Percentiles rank a stretch among this genome's conserved stretches.
Conservation (phyloP, 768 basidiomycete genomes). For the Mycena galericulata region DNA sequence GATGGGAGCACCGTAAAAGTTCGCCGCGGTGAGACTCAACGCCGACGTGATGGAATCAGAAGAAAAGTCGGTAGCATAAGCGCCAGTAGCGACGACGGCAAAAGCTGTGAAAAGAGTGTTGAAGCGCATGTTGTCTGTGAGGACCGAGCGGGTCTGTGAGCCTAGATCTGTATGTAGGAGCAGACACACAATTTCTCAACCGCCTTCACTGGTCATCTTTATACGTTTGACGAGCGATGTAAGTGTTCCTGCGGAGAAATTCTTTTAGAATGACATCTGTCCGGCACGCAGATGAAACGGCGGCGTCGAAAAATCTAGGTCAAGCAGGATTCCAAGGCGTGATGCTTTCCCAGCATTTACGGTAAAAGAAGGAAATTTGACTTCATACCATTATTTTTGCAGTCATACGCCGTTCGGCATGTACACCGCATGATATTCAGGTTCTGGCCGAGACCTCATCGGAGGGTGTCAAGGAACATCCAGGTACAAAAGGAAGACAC, state of each 20-base stretch:
- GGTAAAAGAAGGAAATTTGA: neutral
- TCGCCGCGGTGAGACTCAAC: conserved; percentile 25
- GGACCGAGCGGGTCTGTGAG: conserved; percentile 11
- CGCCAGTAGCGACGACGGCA: conserved; percentile 20
- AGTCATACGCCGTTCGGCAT: conserved; percentile 13
- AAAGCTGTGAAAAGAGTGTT: conserved; percentile 23
- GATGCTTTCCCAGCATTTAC: neutral
- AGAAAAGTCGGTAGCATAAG: conserved; percentile 11
- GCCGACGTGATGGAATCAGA: conserved; percentile 8
- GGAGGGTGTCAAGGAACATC: conserved; percentile 24
- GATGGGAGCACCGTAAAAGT: conserved; percentile 49
- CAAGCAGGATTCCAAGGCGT: neutral
- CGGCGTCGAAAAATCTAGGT: neutral
- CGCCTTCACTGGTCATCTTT: neutral
- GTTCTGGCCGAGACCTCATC: neutral
- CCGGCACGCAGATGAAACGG: conserved; percentile 10
- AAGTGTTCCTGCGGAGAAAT: conserved; percentile 11
- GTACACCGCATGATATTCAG: no score
- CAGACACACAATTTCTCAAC: conserved; percentile 24
- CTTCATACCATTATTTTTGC: neutral
- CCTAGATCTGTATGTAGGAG: no score
- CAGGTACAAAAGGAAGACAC: conserved; percentile 14
- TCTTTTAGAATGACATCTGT: conserved; percentile 16
- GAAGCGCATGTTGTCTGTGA: conserved; percentile 29
- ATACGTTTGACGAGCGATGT: conserved; percentile 9